These are phyloP conservation scores for Melanogaster broomeanus DNA, from an alignment of 768 basidiomycete genomes.

Conservation along the genomic window DNA sequence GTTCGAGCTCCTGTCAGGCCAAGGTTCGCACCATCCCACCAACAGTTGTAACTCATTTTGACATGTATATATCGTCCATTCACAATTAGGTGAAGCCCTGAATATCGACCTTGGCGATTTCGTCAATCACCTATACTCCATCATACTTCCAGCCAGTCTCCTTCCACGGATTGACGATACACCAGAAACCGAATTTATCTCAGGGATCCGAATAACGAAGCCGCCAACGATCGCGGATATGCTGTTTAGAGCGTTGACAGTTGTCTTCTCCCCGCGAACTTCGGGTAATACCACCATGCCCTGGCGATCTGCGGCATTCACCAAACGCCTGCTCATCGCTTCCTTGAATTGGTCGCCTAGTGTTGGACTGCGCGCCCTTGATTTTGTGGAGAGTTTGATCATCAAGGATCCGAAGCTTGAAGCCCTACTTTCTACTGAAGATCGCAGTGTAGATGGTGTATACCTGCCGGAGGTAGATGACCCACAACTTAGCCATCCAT, in stretches of 20 bases:
- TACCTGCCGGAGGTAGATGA: slow-evolving; percentile 88
- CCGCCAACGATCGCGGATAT: slow-evolving; percentile 57
- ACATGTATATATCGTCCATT: slow-evolving; percentile 5
- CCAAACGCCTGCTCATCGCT: slow-evolving; percentile 85
- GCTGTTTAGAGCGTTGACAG: slow-evolving; percentile 82
- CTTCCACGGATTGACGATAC: slow-evolving; percentile 62
- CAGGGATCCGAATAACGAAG: slow-evolving; percentile 28
- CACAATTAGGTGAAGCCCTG: slow-evolving; percentile 81
- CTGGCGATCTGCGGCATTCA: slow-evolving; percentile 86
- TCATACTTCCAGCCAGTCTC: slow-evolving; percentile 75
- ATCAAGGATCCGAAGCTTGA: slow-evolving; percentile 80
- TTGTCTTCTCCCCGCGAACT: slow-evolving; percentile 77
- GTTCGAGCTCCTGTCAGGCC: slow-evolving; percentile 95
- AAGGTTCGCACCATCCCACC: slow-evolving; percentile 55
- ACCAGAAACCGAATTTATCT: slow-evolving; percentile 31
- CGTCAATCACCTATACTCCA: slow-evolving; percentile 76
- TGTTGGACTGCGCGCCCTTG: slow-evolving; percentile 65
- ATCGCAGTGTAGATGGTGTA: slow-evolving; percentile 79
- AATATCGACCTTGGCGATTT: slow-evolving; percentile 95
- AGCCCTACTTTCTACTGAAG: slow-evolving; percentile 84
- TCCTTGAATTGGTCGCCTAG: slow-evolving; percentile 80
- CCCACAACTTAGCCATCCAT: slow-evolving; percentile 79
- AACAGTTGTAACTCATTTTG: slow-evolving; percentile 8
- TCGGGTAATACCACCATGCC: slow-evolving; percentile 56
- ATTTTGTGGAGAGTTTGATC: slow-evolving; percentile 72